Evolutionary conservation across 352 stramenopile genomes (phyloP), one percentile per base, ranked within the genome.

Genomic region (Pythium myriotylum): DNA sequence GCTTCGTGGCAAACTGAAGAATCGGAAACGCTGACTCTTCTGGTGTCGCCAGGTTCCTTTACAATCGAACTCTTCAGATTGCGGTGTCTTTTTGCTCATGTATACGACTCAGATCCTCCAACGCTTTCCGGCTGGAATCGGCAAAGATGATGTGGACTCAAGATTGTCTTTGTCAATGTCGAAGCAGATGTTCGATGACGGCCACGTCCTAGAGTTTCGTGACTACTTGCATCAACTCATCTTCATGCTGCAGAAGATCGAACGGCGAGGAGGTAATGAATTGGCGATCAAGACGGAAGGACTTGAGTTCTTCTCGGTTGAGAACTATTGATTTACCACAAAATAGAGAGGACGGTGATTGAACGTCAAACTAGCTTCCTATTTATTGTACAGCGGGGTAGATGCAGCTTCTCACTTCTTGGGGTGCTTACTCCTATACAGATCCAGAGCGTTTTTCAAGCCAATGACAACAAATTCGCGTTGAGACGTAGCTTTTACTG

Each of bases 31-130:
- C 5, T 10, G 22, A 14, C 32, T 17, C 24, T 46, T 16, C 29
- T 8, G 9, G 1, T 17, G 41, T 17, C 14, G 24, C 2, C 24
- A 91, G 85, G 93, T 98, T 58, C 94, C 96, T 12, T 76, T 91
- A 59, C 96, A 98, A 60, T 85, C 82, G 4, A 99, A 99, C 57
- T 89, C 74, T 19, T 98, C 89, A 8, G 96, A 99, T 77, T 98
- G 94, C 70, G 95, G 85, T 3, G 85, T 94, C 17, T 94, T 89
- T 39, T 47, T 94, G 23, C 68, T 94, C 22, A 87, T 94, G 76
- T 94, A 94, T 54, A 84, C 83, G 5, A 68, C 73, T 3, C 75
- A 84, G 41, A 83, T 94, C 29, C 68, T 88, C 26, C 67, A 76
- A 20, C 67, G 72, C 5, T 92, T 91, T 39, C 85, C 85, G 12